phyloP scores from a whole-genome alignment of 2,329 filamentous ascomycete species.

The Cercospora sp. region DNA sequence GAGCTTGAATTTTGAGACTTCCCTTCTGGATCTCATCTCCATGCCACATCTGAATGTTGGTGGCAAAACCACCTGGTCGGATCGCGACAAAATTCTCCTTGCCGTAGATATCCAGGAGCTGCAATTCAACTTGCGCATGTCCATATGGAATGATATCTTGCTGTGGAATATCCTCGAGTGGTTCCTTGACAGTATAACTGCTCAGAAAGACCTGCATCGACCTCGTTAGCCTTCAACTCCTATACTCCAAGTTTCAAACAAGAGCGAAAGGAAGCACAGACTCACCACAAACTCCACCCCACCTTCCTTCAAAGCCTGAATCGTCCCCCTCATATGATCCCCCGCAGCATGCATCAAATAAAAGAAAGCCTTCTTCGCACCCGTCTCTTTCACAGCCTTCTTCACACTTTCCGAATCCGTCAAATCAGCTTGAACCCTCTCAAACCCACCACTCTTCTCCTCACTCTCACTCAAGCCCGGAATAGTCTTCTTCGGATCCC shows the following conservation, averaged over 20 bases:
- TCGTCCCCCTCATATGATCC: conserved; percentile 46
- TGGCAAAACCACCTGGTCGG: conserved; percentile 50
- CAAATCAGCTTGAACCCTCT: conserved; percentile 51
- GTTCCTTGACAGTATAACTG: conserved; percentile 39
- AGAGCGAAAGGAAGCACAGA: conserved; percentile 21
- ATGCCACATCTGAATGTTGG: conserved; percentile 41
- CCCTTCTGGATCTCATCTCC: conserved; percentile 35
- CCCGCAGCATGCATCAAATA: conserved; percentile 42
- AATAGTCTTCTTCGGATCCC: conserved; percentile 49
- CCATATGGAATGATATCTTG: conserved; percentile 42
- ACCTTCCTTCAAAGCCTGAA: conserved; percentile 48
- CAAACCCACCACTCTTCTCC: conserved; percentile 39
- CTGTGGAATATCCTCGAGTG: conserved; percentile 31
- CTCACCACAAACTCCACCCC: conserved; percentile 48
- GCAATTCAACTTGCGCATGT: conserved; percentile 51
- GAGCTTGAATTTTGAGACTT: conserved; percentile 39
- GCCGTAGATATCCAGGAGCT: conserved; percentile 46
- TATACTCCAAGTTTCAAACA: no score
- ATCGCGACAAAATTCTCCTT: conserved; percentile 43
- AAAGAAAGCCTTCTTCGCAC: conserved; percentile 53
- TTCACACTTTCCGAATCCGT: conserved; percentile 44
- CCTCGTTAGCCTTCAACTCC: not conserved
- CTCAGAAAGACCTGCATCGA: conserved; percentile 43
- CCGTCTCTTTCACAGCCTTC: conserved; percentile 45
- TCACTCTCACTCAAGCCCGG: conserved; percentile 37